Evolutionary conservation across 164 flowering plant species (phyloP), one percentile per base, ranked within the genome.

Genomic region (Piper longum): DNA sequence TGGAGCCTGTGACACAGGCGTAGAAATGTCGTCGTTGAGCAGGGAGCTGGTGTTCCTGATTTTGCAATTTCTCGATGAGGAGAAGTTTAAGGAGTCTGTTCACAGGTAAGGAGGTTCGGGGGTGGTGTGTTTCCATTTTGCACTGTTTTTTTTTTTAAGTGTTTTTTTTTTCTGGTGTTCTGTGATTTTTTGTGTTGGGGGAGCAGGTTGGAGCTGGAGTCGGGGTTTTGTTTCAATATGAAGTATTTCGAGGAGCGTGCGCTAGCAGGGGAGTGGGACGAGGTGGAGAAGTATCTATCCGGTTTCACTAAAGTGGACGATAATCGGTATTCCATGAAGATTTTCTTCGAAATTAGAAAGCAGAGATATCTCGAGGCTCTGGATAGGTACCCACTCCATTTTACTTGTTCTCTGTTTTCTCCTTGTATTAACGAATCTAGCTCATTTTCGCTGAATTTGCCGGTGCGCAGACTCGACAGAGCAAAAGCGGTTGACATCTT

Each of bases 281-380:
- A 89, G 65, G 91, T 87, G 56, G 97, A 87, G 76, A 87, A 77
- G 66, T 89, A 89, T 70, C 79, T 89, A 36, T 76, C 92, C 4
- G 96, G 92, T 18, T 88, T 79, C 73, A 89, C 90, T 5, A 89
- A 86, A 66, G 96, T 85, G 41, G 93, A 89, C 48, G 93, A 89
- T 61, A 86, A 89, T 60, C 65, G 91, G 67, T 85, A 86, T 73
- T 85, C 96, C 0, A 89, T 83, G 90, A 89, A 89, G 81, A 86
- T 89, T 17, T 89, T 86, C 57, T 89, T 86, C 66, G 96, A 85
- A 58, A 89, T 89, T 54, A 78, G 95, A 69, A 89, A 87, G 75
- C 97, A 89, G 72, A 89, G 85, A 74, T 89, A 89, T 77, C 86
- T 89, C 7, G 97, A 89, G 76, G 95, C 95, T 0, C 83, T 89